Conservation (phyloP, 2,329 filamentous ascomycete species). For the Arachnomyces sp. region DNA sequence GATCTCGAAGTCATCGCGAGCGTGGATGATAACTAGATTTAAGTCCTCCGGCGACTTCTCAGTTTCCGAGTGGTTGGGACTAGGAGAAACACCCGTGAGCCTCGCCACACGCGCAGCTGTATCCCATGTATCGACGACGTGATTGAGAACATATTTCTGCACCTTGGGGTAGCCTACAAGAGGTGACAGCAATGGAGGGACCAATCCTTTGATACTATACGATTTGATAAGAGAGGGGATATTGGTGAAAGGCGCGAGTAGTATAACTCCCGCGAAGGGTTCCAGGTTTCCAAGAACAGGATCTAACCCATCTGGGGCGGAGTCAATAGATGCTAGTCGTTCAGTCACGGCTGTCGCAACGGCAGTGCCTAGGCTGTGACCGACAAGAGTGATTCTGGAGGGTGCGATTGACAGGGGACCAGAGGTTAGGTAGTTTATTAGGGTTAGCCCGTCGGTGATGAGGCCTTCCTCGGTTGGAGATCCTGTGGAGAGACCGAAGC, state of each 20-base stretch:
- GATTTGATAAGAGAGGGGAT: slow-evolving; percentile 63
- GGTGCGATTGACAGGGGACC: slow-evolving; percentile 58
- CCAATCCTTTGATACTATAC: slow-evolving; percentile 68
- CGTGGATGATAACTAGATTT: slow-evolving; percentile 67
- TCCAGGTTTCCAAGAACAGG: slow-evolving; percentile 38
- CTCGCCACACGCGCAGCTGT: slow-evolving; percentile 56
- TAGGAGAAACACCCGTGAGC: slow-evolving; percentile 25
- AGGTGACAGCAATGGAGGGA: slow-evolving; percentile 68
- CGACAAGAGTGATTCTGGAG: slow-evolving; percentile 67
- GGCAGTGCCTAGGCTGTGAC: slow-evolving; percentile 82
- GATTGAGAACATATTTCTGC: slow-evolving; percentile 50
- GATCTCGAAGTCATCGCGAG: slow-evolving; percentile 74
- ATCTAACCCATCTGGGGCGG: slow-evolving; percentile 25
- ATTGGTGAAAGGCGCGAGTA: slow-evolving; percentile 71
- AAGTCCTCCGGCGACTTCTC: slow-evolving; percentile 48
- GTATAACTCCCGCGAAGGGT: slow-evolving; percentile 69
- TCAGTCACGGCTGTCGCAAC: slow-evolving; percentile 69
- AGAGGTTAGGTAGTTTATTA: slow-evolving; percentile 56
- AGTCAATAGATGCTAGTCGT: slow-evolving; percentile 49
- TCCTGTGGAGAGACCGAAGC: slow-evolving; percentile 76
- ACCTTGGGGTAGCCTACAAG: slow-evolving; percentile 59
- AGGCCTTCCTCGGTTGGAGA: slow-evolving; percentile 70
- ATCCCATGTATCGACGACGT: slow-evolving; percentile 74
- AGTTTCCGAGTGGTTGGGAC: slow-evolving; percentile 19
- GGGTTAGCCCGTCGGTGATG: slow-evolving; percentile 65